Conservation (phyloP, 2,329 filamentous ascomycete genomes). For the Ambrosiella cleistominuta region DNA sequence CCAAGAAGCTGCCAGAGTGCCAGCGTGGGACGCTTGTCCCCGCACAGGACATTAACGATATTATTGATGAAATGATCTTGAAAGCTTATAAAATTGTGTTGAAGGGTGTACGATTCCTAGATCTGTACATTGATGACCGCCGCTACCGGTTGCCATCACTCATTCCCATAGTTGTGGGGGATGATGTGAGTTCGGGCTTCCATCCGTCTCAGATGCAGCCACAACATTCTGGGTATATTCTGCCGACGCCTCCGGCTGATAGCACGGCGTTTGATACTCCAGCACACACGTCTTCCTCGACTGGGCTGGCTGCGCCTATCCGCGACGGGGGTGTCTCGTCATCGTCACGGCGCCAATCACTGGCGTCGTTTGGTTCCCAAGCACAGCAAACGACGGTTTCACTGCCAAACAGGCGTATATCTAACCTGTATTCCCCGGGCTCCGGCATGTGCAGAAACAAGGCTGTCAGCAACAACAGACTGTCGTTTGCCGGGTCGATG, state of each 20-base stretch:
- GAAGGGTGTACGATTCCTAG: slow-evolving; percentile 74
- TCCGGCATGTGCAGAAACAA: slow-evolving; percentile 7
- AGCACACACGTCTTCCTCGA: background rate
- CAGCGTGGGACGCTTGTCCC: slow-evolving; percentile 30
- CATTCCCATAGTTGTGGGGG: background rate
- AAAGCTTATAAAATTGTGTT: slow-evolving; percentile 92
- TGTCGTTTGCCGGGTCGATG: slow-evolving; percentile 22
- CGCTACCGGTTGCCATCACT: slow-evolving; percentile 5
- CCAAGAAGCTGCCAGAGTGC: slow-evolving; percentile 66
- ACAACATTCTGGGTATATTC: slow-evolving; percentile 23
- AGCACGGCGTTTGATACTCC: slow-evolving; percentile 30
- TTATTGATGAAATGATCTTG: slow-evolving; percentile 82
- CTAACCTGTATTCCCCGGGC: slow-evolving; percentile 24
- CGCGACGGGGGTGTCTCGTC: background rate
- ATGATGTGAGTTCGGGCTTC: background rate
- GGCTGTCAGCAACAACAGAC: slow-evolving; percentile 19
- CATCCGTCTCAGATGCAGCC: background rate
- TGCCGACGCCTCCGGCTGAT: slow-evolving; percentile 47
- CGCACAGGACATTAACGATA: slow-evolving; percentile 44
- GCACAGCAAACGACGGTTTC: slow-evolving; percentile 22
- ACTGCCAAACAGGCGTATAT: slow-evolving; percentile 29
- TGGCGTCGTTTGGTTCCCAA: slow-evolving; percentile 19
- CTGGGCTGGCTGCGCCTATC: background rate
- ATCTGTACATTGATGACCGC: slow-evolving; percentile 56
- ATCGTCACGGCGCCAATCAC: slow-evolving; percentile 10